Evolutionary conservation across 192 early-diverging fungal genomes (phyloP), one percentile per base, ranked within the genome.

Genomic region (Gamsiella multidivaricata): DNA sequence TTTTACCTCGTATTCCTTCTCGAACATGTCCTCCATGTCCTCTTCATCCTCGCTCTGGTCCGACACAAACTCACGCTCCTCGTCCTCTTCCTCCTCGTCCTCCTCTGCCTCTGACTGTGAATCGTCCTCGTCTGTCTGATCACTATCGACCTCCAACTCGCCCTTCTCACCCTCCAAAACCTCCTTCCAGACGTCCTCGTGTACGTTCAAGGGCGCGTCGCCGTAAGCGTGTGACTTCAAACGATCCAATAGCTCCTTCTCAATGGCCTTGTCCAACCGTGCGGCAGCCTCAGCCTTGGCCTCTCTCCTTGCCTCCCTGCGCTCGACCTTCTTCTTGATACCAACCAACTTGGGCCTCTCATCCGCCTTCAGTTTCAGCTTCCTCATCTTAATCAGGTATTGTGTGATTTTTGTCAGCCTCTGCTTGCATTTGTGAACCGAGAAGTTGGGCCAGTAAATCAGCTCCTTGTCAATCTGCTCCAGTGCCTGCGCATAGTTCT

Each of bases 341-440:
- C 91, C 89, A 51, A 96, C 90, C 42, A 99, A 79, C 53, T 93
- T 91, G 49, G 93, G 87, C 43, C 87, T 75, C 61, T 83, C 76
- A 39, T 64, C 86, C 65, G 90, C 91, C 80, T 95, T 96, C 26
- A 96, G 82, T 58, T 90, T 88, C 61, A 99, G 85, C 71, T 92
- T 90, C 63, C 97, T 89, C 93, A 95, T 96, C 67, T 94, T 89
- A 72, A 97, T 95, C 49, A 99, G 83, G 60, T 96, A 97, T 79
- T 99, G 96, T 31, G 94, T 97, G 52, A 97, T 94, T 85, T 96
- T 97, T 34, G 96, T 98, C 51, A 97, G 62, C 51, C 97, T 88
- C 78, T 98, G 96, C 78, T 99, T 99, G 87, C 95, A 97, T 85
- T 94, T 96, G 88, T 97, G 93, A 57, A 93, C 83, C 78, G 91